Base-by-base conservation (phyloP, 2,329 filamentous ascomycete genomes). In the Mariannaea sp. region DNA sequence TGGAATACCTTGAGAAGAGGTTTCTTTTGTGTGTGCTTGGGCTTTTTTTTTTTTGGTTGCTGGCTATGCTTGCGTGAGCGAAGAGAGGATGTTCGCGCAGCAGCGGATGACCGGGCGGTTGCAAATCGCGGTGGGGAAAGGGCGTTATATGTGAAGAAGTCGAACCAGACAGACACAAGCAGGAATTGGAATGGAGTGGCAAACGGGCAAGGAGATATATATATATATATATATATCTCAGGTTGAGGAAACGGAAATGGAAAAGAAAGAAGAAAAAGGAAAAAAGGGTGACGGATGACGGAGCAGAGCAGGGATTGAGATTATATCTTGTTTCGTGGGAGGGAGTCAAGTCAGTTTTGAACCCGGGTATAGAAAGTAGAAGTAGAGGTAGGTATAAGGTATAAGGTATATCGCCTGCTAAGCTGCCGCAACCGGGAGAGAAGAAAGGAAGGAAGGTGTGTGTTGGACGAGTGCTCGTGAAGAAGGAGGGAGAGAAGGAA, bases 361-460 rank as follows among this genome's bases (percentile, higher is more conserved):
- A 39, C 13, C 29, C 17, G 32, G 32, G 32, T n/a, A 24, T 51
- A 46, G 53, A 61, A 55, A 47, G 64, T 80, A 77, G n/a, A n/a
- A n/a, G n/a, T n/a, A n/a, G n/a, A n/a, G n/a, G n/a, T n/a, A n/a
- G n/a, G n/a, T n/a, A n/a, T n/a, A n/a, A n/a, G n/a, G n/a, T n/a
- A n/a, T n/a, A n/a, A n/a, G n/a, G n/a, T n/a, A n/a, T n/a, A 78
- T 79, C 79, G 77, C 78, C 82, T 84, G 77, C 82, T 81, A 65
- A 79, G 77, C 77, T 78, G 75, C 79, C 78, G 76, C 74, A 76
- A 78, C 76, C 77, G 72, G 76, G 62, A 61, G 77, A 80, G 77
- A 80, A 81, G 78, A 78, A 76, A 80, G 80, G 68, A n/a, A n/a
- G n/a, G n/a, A n/a, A n/a, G n/a, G n/a, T n/a, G n/a, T n/a, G n/a